Base-by-base conservation (phyloP, 2,329 filamentous ascomycete species). In the Bipolaris gigantea region DNA sequence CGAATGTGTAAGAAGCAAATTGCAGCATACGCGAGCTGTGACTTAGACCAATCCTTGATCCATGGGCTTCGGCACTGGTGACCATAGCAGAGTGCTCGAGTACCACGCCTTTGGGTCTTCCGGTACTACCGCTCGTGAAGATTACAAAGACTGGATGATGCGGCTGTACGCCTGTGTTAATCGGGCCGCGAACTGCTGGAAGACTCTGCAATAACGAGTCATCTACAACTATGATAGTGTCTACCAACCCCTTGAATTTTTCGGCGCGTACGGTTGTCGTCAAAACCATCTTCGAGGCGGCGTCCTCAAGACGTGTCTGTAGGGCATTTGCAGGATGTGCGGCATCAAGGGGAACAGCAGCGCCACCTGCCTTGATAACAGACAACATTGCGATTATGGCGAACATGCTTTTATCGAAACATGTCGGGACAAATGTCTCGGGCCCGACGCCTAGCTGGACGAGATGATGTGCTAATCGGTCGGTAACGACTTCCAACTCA, bases 1-100 rank as follows among this genome's bases (percentile, higher is more conserved):
- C 82, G 54, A 83, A 84, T 8, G 81, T 81, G 57, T 83, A 83
- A 1, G 80, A 71, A 1, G 73, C 69, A 38, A 76, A 77, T 47
- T 78, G 73, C 2, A 78, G 60, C 39, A 72, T 65, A 3, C 74
- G 60, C 10, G 64, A 62, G 2, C 55, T 61, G 1, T 60, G 60
- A 4, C 56, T 60, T 38, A 74, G 58, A 1, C 60, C 63, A 18
- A 72, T 54, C 39, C 63, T 67, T 4, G 61, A 53, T 9, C 68
- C 70, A 43, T 72, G 68, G 3, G 70, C 69, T 41, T 69, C 57
- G 2, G 65, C 62, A 50, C 70, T 72, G 2, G 69, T 71, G 1
- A 67, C 67, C 40, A 72, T 69, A 1, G 68, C 68, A 1, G 58
- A 59, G 55, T 73, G 71, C 45, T 72, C 67, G 5, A 73, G 58